These are phyloP conservation scores for Apostasia shenzhenica DNA, from an alignment of 106 monocot species.

Conservation along the genomic window DNA sequence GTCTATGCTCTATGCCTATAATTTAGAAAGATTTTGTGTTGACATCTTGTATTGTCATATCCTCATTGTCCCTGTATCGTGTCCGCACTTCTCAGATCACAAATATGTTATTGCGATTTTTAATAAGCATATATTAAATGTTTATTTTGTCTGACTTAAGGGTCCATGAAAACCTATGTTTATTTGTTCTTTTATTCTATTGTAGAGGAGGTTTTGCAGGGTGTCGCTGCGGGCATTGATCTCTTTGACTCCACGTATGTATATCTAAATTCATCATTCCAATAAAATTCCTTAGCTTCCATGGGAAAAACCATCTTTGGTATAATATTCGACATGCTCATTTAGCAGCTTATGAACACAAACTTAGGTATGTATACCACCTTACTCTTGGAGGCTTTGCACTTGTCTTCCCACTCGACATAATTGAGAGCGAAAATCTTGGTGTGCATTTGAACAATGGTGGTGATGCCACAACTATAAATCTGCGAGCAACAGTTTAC, in stretches of 20 bases:
- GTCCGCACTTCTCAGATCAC: no score
- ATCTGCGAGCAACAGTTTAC: slow-evolving; percentile 74
- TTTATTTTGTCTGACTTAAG: neutral
- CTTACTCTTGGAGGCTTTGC: slow-evolving; percentile 88
- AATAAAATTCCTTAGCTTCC: slow-evolving; percentile 2
- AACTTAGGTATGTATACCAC: slow-evolving; percentile 85
- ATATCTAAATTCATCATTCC: neutral
- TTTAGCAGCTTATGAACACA: neutral
- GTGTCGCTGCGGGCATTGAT: slow-evolving; percentile 89
- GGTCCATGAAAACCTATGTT: neutral
- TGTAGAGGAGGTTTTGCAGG: slow-evolving; percentile 90
- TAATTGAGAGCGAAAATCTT: slow-evolving; percentile 18
- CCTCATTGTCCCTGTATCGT: no score
- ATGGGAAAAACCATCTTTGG: neutral
- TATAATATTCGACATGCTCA: neutral
- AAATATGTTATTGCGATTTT: neutral
- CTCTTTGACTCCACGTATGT: slow-evolving; percentile 92
- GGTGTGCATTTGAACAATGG: slow-evolving; percentile 18
- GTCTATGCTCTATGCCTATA: no score
- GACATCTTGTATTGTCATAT: no score
- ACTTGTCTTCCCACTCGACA: slow-evolving; percentile 66
- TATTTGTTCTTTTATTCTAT: slow-evolving; percentile 3
- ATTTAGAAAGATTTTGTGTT: no score
- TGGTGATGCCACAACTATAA: slow-evolving; percentile 76
- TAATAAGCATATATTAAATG: neutral